Evolutionary conservation across 257 asterid species (phyloP).

Genomic region (Prunella vulgaris): DNA sequence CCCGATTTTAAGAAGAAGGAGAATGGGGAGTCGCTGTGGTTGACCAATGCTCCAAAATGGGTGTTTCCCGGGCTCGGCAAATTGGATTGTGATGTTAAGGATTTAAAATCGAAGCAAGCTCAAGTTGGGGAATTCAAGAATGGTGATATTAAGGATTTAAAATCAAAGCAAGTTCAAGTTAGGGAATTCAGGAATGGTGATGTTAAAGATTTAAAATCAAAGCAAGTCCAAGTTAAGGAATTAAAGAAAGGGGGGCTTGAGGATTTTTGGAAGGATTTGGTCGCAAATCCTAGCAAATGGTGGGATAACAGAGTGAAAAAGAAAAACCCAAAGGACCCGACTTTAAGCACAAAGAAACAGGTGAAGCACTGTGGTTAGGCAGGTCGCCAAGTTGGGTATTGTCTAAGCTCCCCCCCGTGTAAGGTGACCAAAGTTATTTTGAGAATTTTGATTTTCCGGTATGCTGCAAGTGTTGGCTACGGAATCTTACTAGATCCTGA

Average conservation of each 20-base stretch:
- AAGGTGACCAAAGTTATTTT: slow-evolving; percentile 23
- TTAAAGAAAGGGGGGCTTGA: slow-evolving; percentile 20
- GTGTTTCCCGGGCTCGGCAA: slow-evolving; percentile 41
- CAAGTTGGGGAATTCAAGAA: slow-evolving; percentile 11
- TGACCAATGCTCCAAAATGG: slow-evolving; percentile 55
- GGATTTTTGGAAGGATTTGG: slow-evolving; percentile 56
- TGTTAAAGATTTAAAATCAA: slow-evolving; percentile 20
- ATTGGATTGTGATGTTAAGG: slow-evolving; percentile 46
- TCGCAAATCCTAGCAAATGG: slow-evolving; percentile 60
- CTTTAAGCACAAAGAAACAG: slow-evolving; percentile 56
- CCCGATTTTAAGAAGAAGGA: slow-evolving; percentile 82
- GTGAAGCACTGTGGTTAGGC: slow-evolving; percentile 49
- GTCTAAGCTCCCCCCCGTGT: slow-evolving; percentile 51
- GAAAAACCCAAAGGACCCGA: slow-evolving; percentile 48
- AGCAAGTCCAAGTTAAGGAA: slow-evolving; percentile 11
- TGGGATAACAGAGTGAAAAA: slow-evolving; percentile 53
- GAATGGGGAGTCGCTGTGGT: slow-evolving; percentile 53
- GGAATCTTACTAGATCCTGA: slow-evolving; percentile 5
- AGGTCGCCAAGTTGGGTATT: slow-evolving; percentile 51
- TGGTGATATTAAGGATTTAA: slow-evolving; percentile 34
- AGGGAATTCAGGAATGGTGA: slow-evolving; percentile 24
- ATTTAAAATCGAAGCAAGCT: slow-evolving; percentile 7
- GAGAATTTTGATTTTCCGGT: slow-evolving; percentile 13
- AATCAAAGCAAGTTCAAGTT: slow-evolving; percentile 8
- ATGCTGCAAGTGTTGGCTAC: slow-evolving; percentile 4